Evolutionary conservation across 179 eudicot species (phyloP).

Genomic region (Silene noctiflora): DNA sequence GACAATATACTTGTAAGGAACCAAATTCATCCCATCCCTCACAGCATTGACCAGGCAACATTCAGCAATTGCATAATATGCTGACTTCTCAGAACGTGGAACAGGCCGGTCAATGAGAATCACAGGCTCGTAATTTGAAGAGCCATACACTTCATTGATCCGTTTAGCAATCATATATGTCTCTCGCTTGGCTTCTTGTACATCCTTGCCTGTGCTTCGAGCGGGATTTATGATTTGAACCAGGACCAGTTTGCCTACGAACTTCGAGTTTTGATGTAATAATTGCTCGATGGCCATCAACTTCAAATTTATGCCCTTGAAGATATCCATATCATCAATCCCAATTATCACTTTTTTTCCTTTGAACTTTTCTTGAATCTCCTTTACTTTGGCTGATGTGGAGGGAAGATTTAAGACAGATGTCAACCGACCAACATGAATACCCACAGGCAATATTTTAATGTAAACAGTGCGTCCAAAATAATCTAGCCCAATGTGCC

Average conservation of each 20-base stretch:
- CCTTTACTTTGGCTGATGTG: conserved; percentile 55
- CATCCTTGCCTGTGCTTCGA: conserved; percentile 88
- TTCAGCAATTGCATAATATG: conserved; percentile 77
- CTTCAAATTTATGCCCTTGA: conserved; percentile 86
- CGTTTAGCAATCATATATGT: conserved; percentile 57
- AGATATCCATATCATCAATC: conserved; percentile 91
- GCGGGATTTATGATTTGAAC: conserved; percentile 90
- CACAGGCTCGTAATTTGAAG: conserved; percentile 58
- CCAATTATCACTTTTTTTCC: conserved; percentile 78
- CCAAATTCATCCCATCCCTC: conserved; percentile 91
- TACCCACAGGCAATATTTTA: conserved; percentile 81
- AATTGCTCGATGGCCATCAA: conserved; percentile 74
- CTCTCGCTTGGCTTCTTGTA: conserved; percentile 73
- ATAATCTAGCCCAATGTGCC: conserved; percentile 84
- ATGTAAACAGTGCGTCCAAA: conserved; percentile 84
- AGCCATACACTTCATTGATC: conserved; percentile 59
- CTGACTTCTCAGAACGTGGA: conserved; percentile 82
- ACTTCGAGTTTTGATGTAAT: conserved; percentile 44
- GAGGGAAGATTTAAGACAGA: conserved; percentile 60
- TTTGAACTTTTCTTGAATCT: conserved; percentile 58
- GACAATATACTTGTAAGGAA: conserved; percentile 75
- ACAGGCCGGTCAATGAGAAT: conserved; percentile 72
- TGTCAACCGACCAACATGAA: conserved; percentile 68
- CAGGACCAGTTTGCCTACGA: conserved; percentile 56
- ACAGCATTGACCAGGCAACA: conserved; percentile 90